Evolutionary conservation across 2,329 filamentous ascomycete genomes (phyloP), one percentile per base, ranked within the genome.

Genomic region (Conoideocrella luteorostrata): DNA sequence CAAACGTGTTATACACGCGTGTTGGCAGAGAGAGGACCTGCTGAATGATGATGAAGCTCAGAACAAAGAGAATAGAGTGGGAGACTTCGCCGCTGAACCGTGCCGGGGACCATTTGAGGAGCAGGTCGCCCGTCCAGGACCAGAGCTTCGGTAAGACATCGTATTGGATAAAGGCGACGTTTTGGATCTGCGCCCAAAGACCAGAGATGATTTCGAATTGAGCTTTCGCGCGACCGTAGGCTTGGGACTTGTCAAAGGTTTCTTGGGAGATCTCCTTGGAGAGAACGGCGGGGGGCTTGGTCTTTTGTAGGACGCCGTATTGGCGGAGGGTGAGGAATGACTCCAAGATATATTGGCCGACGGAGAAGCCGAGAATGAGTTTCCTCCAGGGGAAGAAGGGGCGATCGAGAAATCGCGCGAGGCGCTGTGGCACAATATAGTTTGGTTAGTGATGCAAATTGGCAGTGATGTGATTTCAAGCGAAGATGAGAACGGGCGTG

Each of bases 371-470:
- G 56, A 97, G 78, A 58, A 98, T 90, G 57, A 98, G 81, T 64
- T 82, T 86, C 80, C 96, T 98, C 93, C 93, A 98, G 44, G 93
- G 91, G 71, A 97, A 95, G 60, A 87, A 74, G 46, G 91, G 90
- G 60, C 87, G 82, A 72, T 98, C 93, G 58, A 97, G 84, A 66
- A 86, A 82, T 65, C 80, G 80, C 61, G 88, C 88, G 55, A 97
- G 82, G 72, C 78, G 77, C 79, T 84, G 60, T 38, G 39, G 9
- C 26, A 10, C 7, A 1, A 41, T n/a, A 24, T 7, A 5, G 15
- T 17, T 5, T 18, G 30, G 24, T 41, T 18, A 45, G 38, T 26
- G 34, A 32, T n/a, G 10, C 13, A 29, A 29, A 7, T 29, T 29
- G 26, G 7, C 13, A 29, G 26, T 29, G 7, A 13, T 29, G 26